Base-by-base conservation (phyloP, 2,329 filamentous ascomycete species). In the Trichoderma polysporum region DNA sequence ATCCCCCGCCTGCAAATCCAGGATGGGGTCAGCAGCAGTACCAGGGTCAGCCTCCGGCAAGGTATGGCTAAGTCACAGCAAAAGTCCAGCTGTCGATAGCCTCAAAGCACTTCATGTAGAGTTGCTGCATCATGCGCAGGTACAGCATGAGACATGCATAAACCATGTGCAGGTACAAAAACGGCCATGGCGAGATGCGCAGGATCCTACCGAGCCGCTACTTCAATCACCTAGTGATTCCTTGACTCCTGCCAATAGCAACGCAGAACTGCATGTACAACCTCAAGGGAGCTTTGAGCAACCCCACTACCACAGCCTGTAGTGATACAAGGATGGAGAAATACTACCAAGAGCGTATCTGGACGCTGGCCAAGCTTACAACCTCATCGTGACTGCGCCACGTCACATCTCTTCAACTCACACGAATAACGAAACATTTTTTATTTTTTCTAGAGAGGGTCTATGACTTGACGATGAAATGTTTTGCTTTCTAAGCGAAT, bases 1-100 rank as follows among this genome's bases (percentile, higher is more conserved):
- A 70, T n/a, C 72, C 71, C 6, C 77, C 77, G 13, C 77, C 76
- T 31, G 53, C 69, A 27, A 67, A 65, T 47, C 68, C 70, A 27
- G 54, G 61, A 45, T 58, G 57, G 47, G 39, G 56, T 7, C 66
- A 66, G 45, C 66, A 45, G 4, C 66, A 53, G n/a, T 52, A 65
- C 35, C 52, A 65, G 17, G 52, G 25, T 12, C 52, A 68, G 9
- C 41, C 60, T 22, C 66, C 66, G 12, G 60, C 66, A 45, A 58
- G 52, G 19, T 68, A 65, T 52, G 25, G 37, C 37, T 68, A 59
- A 65, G n/a, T 29, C 31, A 10, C 17, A 29, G 22, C 31, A 19
- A 6, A 19, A 17, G 13, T 19, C 12, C 12, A 29, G 45, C n/a
- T 33, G 8, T 52, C 2, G 31, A 61, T 22, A 29, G 41, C 6